Evolutionary conservation across 805 yeast genomes (phyloP), one percentile per base, ranked within the genome.

Genomic region (Debaryomyces prosopidis): DNA sequence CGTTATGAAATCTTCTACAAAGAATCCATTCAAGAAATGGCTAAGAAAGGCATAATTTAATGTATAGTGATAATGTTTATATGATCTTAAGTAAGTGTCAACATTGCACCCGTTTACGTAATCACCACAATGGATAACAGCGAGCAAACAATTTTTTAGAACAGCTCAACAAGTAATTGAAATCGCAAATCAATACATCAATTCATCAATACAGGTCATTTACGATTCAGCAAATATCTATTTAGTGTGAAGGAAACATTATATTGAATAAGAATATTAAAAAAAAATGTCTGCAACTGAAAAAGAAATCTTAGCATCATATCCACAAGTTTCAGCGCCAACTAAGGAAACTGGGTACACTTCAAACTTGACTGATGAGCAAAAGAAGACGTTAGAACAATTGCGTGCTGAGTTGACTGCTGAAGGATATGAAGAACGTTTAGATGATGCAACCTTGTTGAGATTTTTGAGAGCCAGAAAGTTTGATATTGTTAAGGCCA

Each of bases 391-490:
- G 20, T 68, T 92, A 48, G 75, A 71, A 36, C 75, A 80, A 52
- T 68, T 94, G 46, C 81, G 84, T 55, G 73, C 69, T 15, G 69
- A 76, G 39, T 75, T 91, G 51, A 67, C 66, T 46, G 84, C 76
- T 10, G 77, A 71, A 42, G 96, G 95, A 4, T 89, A 75, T 70
- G 76, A 73, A n/a, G 77, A 81, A 42, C 83, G 98, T 58, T 68
- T 88, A 44, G 99, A 94, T 66, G 96, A 89, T 58, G 89, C 96
- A 12, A 79, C 94, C 3, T 70, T 87, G 52, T 75, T 81, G 52
- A 84, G 99, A 57, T 94, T 94, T 69, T 75, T 94, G 52, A 82
- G 98, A 62, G 99, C 99, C 8, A 84, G 99, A 70, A 91, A 90
- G 76, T 94, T 94, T 62, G 97, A 90, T 58, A 74, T 91, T 27